Evolutionary conservation across 2,329 filamentous ascomycete species (phyloP).

Genomic region (Diaporthe citri): DNA sequence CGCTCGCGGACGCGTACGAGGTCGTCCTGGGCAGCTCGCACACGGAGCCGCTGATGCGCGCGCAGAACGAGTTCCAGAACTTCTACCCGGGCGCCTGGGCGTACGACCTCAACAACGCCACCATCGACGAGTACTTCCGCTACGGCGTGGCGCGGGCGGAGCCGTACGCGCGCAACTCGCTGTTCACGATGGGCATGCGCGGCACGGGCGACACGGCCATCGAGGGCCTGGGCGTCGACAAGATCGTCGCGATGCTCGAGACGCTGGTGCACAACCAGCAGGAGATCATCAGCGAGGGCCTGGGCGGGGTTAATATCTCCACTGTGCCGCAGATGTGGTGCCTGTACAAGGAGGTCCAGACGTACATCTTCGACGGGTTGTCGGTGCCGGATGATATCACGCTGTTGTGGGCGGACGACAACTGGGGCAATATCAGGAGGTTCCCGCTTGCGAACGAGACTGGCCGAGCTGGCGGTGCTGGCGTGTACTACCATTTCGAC

Average conservation of each 20-base stretch:
- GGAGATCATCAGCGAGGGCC: conserved; percentile 67
- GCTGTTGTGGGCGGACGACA: conserved; percentile 78
- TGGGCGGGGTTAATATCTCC: conserved; percentile 61
- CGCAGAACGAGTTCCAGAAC: conserved; percentile 67
- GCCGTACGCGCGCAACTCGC: conserved; percentile 72
- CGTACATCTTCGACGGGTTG: conserved; percentile 75
- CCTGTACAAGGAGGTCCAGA: conserved; percentile 80
- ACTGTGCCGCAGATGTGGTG: conserved; percentile 78
- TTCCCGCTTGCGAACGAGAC: conserved; percentile 72
- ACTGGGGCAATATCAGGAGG: conserved; percentile 74
- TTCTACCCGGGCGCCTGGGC: conserved; percentile 74
- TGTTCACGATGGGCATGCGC: conserved; percentile 79
- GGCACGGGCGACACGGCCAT: conserved; percentile 76
- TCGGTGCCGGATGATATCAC: conserved; percentile 75
- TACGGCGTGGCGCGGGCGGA: conserved; percentile 75
- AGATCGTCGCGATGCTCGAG: conserved; percentile 70
- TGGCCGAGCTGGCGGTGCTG: conserved; percentile 70
- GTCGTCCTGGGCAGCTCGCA: conserved; percentile 81
- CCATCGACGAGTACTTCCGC: conserved; percentile 76
- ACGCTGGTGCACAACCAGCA: conserved; percentile 72
- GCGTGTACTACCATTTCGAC: conserved; percentile 74
- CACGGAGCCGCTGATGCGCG: conserved; percentile 78
- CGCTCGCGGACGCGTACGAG: conserved; percentile 78
- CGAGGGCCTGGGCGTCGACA: conserved; percentile 64
- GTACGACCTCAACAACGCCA: conserved; percentile 77